A percentile compares a stretch with the other conserved stretches of the same genome.
Conservation (phyloP, 2,329 filamentous ascomycete species). For the Daldinia sp. region DNA sequence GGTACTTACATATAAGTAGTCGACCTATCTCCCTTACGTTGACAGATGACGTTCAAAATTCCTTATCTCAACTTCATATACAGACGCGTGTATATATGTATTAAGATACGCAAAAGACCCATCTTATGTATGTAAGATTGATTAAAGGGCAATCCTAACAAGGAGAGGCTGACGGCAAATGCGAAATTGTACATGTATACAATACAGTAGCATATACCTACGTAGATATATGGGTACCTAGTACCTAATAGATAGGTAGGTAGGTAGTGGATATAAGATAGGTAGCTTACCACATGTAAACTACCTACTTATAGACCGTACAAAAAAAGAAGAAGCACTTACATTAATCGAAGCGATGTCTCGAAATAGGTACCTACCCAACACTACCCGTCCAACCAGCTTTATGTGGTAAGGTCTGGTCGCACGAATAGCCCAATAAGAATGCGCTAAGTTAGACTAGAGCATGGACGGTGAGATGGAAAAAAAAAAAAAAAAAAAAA, state of each 20-base stretch:
- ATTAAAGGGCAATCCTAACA: conserved; percentile 19
- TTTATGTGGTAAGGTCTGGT: conserved; percentile 3
- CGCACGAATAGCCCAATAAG: conserved; percentile 23
- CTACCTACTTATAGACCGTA: too few relatives aligned
- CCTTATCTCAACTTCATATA: conserved; percentile 31
- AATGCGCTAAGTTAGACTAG: conserved; percentile 8
- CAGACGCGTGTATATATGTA: conserved; percentile 6
- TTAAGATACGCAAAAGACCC: conserved; percentile 4
- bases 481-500: too few relatives aligned
- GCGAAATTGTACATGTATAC: background rate
- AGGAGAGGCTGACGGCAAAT: conserved; percentile 30
- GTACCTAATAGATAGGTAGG: too few relatives aligned
- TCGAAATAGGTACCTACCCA: too few relatives aligned
- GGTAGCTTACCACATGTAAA: too few relatives aligned
- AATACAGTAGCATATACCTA: background rate
- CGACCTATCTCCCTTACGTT: conserved; percentile 5
- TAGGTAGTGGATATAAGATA: too few relatives aligned
- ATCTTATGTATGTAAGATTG: conserved; percentile 20
- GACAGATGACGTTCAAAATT: conserved; percentile 8
- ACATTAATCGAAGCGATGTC: too few relatives aligned
- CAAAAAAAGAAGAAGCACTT: background rate
- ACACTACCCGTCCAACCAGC: too few relatives aligned
- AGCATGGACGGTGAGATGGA: conserved; percentile 17
- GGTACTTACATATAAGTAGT: background rate
- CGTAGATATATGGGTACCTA: too few relatives aligned